Evolutionary conservation across 441 rosid genomes (phyloP).

Genomic region (Populus hybrid): DNA sequence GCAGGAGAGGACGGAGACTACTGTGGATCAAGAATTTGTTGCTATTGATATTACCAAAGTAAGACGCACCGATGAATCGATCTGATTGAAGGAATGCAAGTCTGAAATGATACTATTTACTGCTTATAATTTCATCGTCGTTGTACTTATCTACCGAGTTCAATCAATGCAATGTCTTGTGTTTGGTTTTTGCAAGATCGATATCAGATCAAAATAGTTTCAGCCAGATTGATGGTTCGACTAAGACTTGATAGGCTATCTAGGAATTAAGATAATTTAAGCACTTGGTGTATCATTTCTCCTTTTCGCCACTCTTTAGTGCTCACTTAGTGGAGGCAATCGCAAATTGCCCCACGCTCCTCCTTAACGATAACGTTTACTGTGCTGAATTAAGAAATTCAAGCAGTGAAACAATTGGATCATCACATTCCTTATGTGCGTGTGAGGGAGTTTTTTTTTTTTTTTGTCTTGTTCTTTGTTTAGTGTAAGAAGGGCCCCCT

Average conservation of each 20-base stretch:
- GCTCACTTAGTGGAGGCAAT: not conserved
- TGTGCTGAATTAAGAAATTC: too few relatives aligned
- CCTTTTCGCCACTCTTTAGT: not conserved
- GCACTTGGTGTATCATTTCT: not conserved
- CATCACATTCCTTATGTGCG: too few relatives aligned
- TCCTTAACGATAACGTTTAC: not conserved
- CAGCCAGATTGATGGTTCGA: too few relatives aligned
- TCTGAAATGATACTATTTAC: not conserved
- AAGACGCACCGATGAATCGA: slow-evolving; percentile 19
- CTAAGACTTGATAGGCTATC: too few relatives aligned
- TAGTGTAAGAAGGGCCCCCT: not conserved
- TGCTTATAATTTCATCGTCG: not conserved
- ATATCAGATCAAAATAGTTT: not conserved
- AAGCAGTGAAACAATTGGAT: too few relatives aligned
- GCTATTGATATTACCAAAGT: slow-evolving; percentile 28
- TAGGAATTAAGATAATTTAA: not conserved
- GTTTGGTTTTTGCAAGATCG: not conserved
- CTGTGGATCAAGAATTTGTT: slow-evolving; percentile 16
- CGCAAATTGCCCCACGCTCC: not conserved
- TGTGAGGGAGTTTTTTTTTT: too few relatives aligned
- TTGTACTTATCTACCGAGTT: not conserved
- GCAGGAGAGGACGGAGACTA: not conserved
- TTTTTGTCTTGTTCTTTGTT: not conserved
- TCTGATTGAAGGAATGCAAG: slow-evolving; percentile 12
- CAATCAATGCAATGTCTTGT: not conserved